Percentiles rank a stretch among this genome's conserved stretches.
phyloP scores from a whole-genome alignment of 345 rosid species.

The Hypericum perforatum region DNA sequence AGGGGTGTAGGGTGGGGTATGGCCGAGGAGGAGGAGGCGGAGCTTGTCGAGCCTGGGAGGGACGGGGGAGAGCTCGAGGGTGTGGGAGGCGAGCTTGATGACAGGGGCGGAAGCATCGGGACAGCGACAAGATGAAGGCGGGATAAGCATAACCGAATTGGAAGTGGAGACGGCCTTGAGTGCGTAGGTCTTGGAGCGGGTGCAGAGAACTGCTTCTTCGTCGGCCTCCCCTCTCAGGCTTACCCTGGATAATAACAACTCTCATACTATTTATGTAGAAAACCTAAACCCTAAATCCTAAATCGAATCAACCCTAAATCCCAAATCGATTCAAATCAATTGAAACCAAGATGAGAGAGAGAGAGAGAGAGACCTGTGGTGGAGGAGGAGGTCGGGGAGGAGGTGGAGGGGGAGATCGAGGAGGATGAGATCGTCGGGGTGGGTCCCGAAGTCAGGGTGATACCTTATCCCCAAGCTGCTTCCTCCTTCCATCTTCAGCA shows the following conservation, averaged over 20 bases:
- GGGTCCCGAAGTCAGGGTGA: neutral
- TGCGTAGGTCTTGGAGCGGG: slow-evolving; percentile 65
- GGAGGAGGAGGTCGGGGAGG: slow-evolving; percentile 50
- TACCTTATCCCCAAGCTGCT: neutral
- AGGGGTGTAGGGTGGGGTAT: slow-evolving; percentile 41
- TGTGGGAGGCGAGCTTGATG: slow-evolving; percentile 58
- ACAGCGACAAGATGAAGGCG: slow-evolving; percentile 34
- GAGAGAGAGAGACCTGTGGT: slow-evolving; percentile 5
- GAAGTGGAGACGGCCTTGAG: slow-evolving; percentile 80
- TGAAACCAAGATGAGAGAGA: too few relatives aligned
- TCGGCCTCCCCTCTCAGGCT: slow-evolving; percentile 69
- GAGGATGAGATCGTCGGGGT: neutral
- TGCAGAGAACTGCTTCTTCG: slow-evolving; percentile 91
- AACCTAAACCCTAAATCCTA: too few relatives aligned
- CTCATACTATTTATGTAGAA: too few relatives aligned
- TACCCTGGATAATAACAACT: slow-evolving; percentile 30
- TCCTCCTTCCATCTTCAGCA: too few relatives aligned
- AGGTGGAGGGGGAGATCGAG: slow-evolving; percentile 16
- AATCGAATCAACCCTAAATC: too few relatives aligned
- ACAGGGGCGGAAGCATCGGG: slow-evolving; percentile 33
- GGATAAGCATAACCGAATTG: slow-evolving; percentile 67
- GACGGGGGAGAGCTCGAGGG: slow-evolving; percentile 70
- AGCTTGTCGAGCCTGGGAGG: slow-evolving; percentile 87
- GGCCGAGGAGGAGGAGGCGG: slow-evolving; percentile 45
- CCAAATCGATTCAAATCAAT: too few relatives aligned